Conservation (phyloP, 2,329 filamentous ascomycete genomes). For the Exophiala mesophila region DNA sequence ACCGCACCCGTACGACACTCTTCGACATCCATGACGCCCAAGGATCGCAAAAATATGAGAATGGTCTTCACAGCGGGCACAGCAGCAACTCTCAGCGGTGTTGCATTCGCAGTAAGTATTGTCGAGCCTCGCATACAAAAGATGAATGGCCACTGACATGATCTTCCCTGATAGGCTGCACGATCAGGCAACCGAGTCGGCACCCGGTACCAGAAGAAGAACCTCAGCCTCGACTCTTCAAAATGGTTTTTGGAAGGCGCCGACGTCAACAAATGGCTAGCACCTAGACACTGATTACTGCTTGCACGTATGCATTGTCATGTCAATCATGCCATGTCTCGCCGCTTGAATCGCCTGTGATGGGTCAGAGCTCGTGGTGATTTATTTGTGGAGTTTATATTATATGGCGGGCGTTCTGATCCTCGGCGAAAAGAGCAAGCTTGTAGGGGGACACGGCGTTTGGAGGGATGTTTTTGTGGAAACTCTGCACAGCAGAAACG, state of each 20-base stretch:
- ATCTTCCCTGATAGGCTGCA: conserved; percentile 12
- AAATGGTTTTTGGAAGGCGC: conserved; percentile 21
- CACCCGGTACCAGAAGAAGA: conserved; percentile 15
- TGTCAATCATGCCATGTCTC: too few species aligned
- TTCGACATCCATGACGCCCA: conserved; percentile 10
- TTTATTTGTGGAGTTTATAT: too few species aligned
- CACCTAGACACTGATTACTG: too few species aligned
- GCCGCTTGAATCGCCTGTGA: conserved; percentile 1
- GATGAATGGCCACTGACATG: conserved; percentile 16
- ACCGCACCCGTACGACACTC: conserved; percentile 16
- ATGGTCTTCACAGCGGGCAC: conserved; percentile 16
- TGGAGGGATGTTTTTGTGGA: too few species aligned
- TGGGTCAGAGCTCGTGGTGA: background rate
- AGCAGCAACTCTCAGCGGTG: conserved; percentile 10
- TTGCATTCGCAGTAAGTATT: conserved; percentile 21
- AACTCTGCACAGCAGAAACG: too few species aligned
- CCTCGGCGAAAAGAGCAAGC: too few species aligned
- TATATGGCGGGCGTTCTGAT: too few species aligned
- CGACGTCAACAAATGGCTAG: conserved; percentile 11
- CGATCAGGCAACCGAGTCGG: conserved; percentile 17
- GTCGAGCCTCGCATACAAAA: too few species aligned
- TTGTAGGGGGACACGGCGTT: too few species aligned
- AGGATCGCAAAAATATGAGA: conserved; percentile 12
- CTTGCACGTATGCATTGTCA: too few species aligned
- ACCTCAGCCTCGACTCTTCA: conserved; percentile 17